Evolutionary conservation across 2,329 filamentous ascomycete species (phyloP).

Genomic region (Lanzia echinophila): DNA sequence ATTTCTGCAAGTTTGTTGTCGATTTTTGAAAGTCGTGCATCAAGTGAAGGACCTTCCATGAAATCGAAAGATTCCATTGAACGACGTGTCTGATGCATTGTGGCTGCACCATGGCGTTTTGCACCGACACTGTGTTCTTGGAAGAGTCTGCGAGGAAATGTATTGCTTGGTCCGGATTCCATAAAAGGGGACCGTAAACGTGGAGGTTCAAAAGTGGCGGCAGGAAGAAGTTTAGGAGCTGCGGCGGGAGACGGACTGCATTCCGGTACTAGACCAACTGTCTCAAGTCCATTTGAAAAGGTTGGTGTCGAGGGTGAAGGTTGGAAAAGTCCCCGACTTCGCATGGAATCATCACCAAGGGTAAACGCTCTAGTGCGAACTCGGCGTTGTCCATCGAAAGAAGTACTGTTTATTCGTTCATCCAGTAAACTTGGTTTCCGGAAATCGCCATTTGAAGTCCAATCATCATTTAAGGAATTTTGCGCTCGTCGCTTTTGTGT

Average conservation of each 20-base stretch:
- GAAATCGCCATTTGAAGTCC: constrained; percentile 21
- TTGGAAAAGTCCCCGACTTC: constrained; percentile 20
- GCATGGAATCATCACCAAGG: constrained; percentile 27
- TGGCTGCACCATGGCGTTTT: constrained; percentile 47
- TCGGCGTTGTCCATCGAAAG: constrained; percentile 19
- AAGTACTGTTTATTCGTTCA: constrained; percentile 27
- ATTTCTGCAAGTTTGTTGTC: constrained; percentile 26
- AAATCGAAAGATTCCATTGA: constrained; percentile 31
- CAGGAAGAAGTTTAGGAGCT: constrained; percentile 29
- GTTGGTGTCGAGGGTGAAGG: not conserved
- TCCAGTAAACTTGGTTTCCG: constrained; percentile 26
- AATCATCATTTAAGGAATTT: constrained; percentile 24
- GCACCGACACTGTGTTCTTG: constrained; percentile 28
- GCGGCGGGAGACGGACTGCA: constrained; percentile 6
- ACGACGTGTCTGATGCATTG: constrained; percentile 42
- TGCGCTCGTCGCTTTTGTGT: constrained; percentile 28
- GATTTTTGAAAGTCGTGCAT: constrained; percentile 23
- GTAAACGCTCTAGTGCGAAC: constrained; percentile 30
- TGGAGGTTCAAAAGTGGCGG: constrained; percentile 26
- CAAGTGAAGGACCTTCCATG: constrained; percentile 21
- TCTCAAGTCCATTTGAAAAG: not conserved
- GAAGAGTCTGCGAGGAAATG: constrained; percentile 52
- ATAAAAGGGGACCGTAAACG: constrained; percentile 56
- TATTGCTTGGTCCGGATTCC: constrained; percentile 45
- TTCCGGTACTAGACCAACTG: not conserved